Base-by-base conservation (phyloP, 768 basidiomycete species). In the Hortiboletus flavorubellus region DNA sequence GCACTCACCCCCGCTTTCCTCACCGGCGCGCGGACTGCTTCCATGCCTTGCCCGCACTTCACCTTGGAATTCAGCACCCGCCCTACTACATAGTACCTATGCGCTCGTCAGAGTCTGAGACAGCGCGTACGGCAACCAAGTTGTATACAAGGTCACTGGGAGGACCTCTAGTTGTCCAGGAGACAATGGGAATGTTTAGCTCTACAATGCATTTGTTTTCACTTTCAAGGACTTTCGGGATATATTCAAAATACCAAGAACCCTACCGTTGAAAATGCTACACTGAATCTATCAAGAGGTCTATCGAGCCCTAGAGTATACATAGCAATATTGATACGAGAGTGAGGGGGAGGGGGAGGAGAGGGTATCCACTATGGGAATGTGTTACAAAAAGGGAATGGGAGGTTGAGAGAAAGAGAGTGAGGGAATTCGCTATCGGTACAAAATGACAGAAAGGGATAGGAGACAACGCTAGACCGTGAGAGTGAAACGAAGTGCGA, bases 281-380 rank as follows among this genome's bases (percentile, higher is more conserved):
- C 66, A 66, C 15, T 51, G 39, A 7, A 40, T 59, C 69, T 75
- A 68, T 69, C 39, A 7, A 34, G 45, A 43, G 2, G 47, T 60
- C 68, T 74, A 68, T 69, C 40, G 7, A 34, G 46, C 46, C 59
- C 56, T 12, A 57, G 59, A 52, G 34, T 55, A 54, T 64, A 64
- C 60, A 64, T 56, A 66, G 26, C 47, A 23, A 67, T 65, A 63
- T 42, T 47, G 49, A 67, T 61, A 60, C 49, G 26, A 54, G 53
- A 42, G 46, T 46, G 56, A 40, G 42, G 26, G 39, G 26, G 26
- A 26, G 26, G 26, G 3, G 26, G 26, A 21, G 21, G 26, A 4
- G 26, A 5, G 38, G 65, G 64, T 68, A 70, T 64, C 56, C 61
- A 56, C 35, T 23, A 60, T 4, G 37, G n/a, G 51, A n/a, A 9